These are phyloP conservation scores for Tetrahymena malaccensis DNA, from an alignment of 73 alveolate genomes.

Conservation along the genomic window DNA sequence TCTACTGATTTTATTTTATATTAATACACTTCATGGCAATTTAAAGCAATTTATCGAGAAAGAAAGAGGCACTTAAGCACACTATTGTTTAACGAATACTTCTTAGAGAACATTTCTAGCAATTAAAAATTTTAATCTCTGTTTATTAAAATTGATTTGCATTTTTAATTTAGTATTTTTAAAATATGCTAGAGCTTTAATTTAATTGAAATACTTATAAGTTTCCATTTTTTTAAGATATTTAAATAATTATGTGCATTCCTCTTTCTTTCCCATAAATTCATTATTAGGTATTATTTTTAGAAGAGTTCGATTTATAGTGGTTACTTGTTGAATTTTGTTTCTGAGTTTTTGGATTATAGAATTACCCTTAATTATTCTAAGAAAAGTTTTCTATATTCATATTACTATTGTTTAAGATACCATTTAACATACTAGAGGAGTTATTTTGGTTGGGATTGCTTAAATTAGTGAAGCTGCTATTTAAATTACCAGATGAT, in stretches of 20 bases:
- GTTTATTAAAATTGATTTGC: too few relatives aligned
- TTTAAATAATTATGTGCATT: background rate
- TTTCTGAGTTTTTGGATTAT: background rate
- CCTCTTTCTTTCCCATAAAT: background rate
- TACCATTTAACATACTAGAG: background rate
- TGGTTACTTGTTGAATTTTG: background rate
- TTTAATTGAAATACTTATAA: background rate
- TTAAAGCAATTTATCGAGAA: background rate
- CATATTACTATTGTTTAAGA: background rate
- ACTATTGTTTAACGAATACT: background rate
- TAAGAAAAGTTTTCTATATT: background rate
- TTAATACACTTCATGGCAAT: background rate
- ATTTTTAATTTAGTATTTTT: too few relatives aligned
- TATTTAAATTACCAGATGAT: background rate
- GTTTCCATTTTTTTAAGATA: background rate
- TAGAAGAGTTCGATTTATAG: background rate
- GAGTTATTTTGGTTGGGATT: background rate
- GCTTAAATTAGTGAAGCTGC: background rate
- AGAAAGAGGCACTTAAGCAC: background rate
- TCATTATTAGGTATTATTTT: background rate
- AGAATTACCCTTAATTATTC: background rate
- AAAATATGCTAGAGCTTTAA: background rate
- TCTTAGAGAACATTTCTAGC: background rate
- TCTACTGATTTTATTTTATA: background rate
- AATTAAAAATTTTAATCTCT: too few relatives aligned